phyloP scores from a whole-genome alignment of 441 rosid species.

The Hypseocharis bilobata region DNA sequence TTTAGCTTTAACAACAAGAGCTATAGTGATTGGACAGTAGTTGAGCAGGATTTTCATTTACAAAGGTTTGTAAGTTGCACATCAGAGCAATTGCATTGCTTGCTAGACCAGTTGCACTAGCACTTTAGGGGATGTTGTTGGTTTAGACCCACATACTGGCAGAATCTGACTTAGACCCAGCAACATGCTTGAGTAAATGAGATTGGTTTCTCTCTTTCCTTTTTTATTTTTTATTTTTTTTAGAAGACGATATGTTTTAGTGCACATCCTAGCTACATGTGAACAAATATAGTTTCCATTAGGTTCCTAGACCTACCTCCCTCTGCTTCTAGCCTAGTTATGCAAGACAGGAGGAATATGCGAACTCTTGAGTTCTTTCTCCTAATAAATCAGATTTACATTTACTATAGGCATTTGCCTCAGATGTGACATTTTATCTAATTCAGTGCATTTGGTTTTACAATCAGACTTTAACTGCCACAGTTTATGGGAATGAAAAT shows the following conservation, averaged over 20 bases:
- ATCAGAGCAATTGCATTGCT: neutral
- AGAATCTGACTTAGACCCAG: neutral
- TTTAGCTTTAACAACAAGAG: neutral
- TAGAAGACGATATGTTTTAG: neutral
- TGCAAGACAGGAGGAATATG: neutral
- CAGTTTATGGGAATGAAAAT: constrained; percentile 51
- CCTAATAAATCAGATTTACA: neutral
- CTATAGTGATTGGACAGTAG: neutral
- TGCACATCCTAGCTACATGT: too few relatives aligned
- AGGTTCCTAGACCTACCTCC: neutral
- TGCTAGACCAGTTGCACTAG: neutral
- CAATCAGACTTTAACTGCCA: constrained; percentile 61
- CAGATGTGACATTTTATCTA: constrained; percentile 15
- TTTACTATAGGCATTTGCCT: neutral
- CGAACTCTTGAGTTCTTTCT: constrained; percentile 8
- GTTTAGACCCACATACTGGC: neutral
- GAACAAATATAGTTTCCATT: too few relatives aligned
- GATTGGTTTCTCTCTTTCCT: neutral
- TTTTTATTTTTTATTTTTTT: neutral
- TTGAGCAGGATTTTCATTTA: neutral
- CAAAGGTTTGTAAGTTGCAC: neutral
- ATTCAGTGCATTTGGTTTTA: constrained; percentile 21
- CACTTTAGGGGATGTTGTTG: neutral
- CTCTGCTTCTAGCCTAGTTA: neutral
- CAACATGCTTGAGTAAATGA: neutral